Evolutionary conservation across 139 green algal species (phyloP).

Genomic region (Limnomonas spitsbergensis): DNA sequence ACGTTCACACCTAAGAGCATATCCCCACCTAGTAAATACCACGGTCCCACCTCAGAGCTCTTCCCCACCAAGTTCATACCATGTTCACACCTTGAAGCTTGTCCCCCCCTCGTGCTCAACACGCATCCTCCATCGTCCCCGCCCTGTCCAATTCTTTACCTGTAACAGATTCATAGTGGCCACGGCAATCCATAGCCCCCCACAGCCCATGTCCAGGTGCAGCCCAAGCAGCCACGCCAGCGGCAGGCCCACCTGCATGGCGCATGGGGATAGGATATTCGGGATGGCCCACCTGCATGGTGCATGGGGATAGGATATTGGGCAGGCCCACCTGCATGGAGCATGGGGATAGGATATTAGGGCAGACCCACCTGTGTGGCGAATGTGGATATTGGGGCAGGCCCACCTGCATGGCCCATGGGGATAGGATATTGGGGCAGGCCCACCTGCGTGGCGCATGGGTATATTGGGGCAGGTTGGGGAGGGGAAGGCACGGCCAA

Average conservation of each 20-base stretch:
- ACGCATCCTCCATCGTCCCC: too few relatives aligned
- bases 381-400: background rate
- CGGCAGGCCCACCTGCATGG: background rate
- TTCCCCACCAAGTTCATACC: background rate
- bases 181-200: conserved; percentile 12
- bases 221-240: conserved; percentile 3
- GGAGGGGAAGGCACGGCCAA: too few relatives aligned
- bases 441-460: background rate
- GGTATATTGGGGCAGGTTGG: too few relatives aligned
- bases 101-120: background rate
- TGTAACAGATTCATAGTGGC: background rate
- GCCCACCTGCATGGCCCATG: background rate
- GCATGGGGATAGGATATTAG: background rate
- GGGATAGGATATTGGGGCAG: background rate
- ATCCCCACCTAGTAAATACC: background rate
- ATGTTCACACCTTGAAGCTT: background rate
- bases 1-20: background rate
- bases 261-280: background rate
- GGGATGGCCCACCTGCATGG: background rate
- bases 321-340: background rate
- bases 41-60: background rate
- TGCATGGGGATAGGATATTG: background rate
- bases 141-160: too few relatives aligned
- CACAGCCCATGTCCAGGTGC: background rate
- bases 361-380: background rate